These are phyloP conservation scores for Mixia osmundae DNA, from an alignment of 1,284 basidiomycete genomes.

Conservation along the genomic window DNA sequence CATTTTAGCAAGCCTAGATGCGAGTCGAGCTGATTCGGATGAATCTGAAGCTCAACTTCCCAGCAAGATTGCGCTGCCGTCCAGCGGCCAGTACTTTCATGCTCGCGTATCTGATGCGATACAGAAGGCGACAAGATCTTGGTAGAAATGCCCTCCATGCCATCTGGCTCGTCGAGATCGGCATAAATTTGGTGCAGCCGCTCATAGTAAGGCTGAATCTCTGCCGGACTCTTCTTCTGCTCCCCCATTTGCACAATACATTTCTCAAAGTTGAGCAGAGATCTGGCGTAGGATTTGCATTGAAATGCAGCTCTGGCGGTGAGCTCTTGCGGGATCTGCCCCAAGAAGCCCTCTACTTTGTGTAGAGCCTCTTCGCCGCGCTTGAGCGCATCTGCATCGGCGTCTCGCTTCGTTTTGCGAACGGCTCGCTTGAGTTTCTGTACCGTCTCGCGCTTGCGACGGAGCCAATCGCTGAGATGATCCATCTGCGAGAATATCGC, in stretches of 20 bases:
- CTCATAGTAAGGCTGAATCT: conserved; percentile 63
- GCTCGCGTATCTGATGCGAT: conserved; percentile 92
- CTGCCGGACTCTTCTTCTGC: conserved; percentile 14
- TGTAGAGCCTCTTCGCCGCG: conserved; percentile 19
- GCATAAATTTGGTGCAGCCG: conserved; percentile 89
- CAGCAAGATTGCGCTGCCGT: conserved; percentile 98
- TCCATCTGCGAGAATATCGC: conserved; percentile 85
- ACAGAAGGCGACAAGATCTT: conserved; percentile 69
- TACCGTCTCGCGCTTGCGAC: conserved; percentile 26
- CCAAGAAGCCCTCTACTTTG: conserved; percentile 20
- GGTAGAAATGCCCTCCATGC: conserved; percentile 94
- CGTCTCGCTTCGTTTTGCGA: conserved; percentile 24
- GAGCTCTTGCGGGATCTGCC: conserved; percentile 34
- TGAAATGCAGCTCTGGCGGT: conserved; percentile 83
- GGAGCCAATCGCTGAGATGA: conserved; percentile 78
- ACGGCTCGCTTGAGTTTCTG: conserved; percentile 24
- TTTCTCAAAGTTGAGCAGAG: conserved; percentile 84
- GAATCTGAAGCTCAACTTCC: conserved; percentile 86
- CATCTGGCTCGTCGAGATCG: conserved; percentile 88
- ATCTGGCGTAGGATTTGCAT: conserved; percentile 80
- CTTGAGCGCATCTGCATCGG: conserved; percentile 20
- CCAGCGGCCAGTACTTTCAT: conserved; percentile 93
- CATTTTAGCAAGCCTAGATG: conserved; percentile 81
- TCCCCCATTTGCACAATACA: conserved; percentile 32
- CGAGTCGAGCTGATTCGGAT: conserved; percentile 64